These are phyloP conservation scores for Cryptosporidium sp. DNA, from an alignment of 169 alveolate genomes.

Conservation along the genomic window DNA sequence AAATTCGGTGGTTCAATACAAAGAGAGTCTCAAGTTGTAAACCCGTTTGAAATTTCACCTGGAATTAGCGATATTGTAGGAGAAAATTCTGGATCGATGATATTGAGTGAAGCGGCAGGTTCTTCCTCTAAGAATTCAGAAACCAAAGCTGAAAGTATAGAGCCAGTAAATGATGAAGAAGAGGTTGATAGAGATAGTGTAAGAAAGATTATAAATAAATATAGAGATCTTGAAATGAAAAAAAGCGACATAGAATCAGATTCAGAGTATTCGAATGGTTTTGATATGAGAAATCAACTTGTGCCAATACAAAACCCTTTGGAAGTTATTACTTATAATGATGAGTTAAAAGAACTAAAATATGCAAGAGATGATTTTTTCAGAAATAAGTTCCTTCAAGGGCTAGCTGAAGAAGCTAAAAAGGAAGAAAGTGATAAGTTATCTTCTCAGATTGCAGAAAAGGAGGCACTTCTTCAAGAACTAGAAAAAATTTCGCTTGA, in stretches of 20 bases:
- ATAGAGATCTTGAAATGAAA: not conserved
- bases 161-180: not conserved
- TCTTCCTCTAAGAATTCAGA: not conserved
- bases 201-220: not conserved
- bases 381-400: not conserved
- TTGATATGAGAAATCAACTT: not conserved
- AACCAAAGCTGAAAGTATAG: not conserved
- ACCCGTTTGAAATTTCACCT: not conserved
- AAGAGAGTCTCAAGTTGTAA: not conserved
- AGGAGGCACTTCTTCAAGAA: constrained; percentile 47
- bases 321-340: constrained; percentile 33
- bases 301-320: constrained; percentile 42
- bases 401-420: constrained; percentile 1
- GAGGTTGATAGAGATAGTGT: not conserved
- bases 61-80: not conserved
- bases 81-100: not conserved
- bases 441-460: constrained; percentile 40
- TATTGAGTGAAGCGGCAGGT: not conserved
- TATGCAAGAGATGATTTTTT: constrained; percentile 35
- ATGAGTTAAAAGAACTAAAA: constrained; percentile 34
- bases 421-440: constrained; percentile 21
- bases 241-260: not conserved
- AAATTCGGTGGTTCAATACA: not conserved
- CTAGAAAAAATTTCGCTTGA: constrained; percentile 41
- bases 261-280: not conserved